Conservation (phyloP, 2,329 filamentous ascomycete species). For the Microcera coccophila region DNA sequence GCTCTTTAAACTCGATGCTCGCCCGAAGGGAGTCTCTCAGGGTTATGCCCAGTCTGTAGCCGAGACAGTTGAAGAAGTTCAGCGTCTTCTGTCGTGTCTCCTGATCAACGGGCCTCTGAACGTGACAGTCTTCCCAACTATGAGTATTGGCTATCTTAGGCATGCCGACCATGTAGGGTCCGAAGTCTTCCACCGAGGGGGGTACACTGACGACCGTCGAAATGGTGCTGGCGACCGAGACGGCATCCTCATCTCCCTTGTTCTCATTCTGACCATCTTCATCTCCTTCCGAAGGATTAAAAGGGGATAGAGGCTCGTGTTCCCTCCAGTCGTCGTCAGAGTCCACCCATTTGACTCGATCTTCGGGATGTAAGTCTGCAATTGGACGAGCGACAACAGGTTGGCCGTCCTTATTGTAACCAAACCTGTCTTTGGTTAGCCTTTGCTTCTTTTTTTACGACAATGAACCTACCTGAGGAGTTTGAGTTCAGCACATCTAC, state of each 20-base stretch:
- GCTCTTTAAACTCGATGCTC: slow-evolving; percentile 4
- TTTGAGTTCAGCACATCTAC: slow-evolving; percentile 4
- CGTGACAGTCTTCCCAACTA: slow-evolving; percentile 4
- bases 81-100: slow-evolving; percentile 11
- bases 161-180: slow-evolving; percentile 11
- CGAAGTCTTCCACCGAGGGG: slow-evolving; percentile 8
- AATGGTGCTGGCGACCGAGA: slow-evolving; percentile 7
- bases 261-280: not conserved
- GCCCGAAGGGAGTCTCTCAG: slow-evolving; percentile 14
- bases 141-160: slow-evolving; percentile 13
- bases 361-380: slow-evolving; percentile 18
- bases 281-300: not conserved
- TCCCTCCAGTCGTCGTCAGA: slow-evolving; percentile 4
- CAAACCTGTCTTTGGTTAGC: slow-evolving; percentile 11
- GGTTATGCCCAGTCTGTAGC: slow-evolving; percentile 39
- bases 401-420: not conserved
- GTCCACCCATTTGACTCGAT: slow-evolving; percentile 17
- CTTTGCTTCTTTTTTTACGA: not conserved
- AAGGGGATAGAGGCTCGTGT: not conserved
- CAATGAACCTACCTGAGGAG: slow-evolving; percentile 12
- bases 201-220: slow-evolving; percentile 13
- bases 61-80: slow-evolving; percentile 28
- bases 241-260: slow-evolving; percentile 1
- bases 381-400: not conserved
- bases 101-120: not conserved